A percentile compares a stretch with the other conserved stretches of the same genome.
Evolutionary conservation across 768 basidiomycete genomes (phyloP).

Genomic region (Dictyophora rubrovolvata): DNA sequence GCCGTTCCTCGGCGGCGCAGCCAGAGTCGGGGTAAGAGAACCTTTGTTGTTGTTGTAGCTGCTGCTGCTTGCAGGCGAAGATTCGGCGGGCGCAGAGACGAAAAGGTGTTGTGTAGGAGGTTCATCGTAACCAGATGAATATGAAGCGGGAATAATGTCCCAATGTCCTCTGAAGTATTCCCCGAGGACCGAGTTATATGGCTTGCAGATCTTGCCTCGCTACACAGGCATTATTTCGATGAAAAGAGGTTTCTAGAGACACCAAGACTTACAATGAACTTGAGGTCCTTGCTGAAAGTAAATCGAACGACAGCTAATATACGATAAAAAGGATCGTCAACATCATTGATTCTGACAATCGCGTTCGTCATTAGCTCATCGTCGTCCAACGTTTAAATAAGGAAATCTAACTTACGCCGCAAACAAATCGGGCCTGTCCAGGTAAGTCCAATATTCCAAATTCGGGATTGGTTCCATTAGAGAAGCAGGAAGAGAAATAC

Average conservation of each 20-base stretch:
- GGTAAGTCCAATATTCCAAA: conserved; percentile 92
- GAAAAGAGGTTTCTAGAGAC: neutral
- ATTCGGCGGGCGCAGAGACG: conserved; percentile 25
- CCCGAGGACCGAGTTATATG: conserved; percentile 79
- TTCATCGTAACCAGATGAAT: conserved; percentile 36
- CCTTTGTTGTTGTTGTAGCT: conserved; percentile 38
- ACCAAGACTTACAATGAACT: conserved; percentile 60
- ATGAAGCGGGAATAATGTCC: conserved; percentile 59
- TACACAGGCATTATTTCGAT: conserved; percentile 21
- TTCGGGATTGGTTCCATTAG: conserved; percentile 91
- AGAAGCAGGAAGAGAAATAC: conserved; percentile 86
- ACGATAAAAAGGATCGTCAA: conserved; percentile 83
- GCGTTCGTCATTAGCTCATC: neutral
- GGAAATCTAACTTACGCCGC: conserved; percentile 55
- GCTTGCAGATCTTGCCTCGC: conserved; percentile 91
- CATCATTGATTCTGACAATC: conserved; percentile 72
- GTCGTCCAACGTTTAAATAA: neutral
- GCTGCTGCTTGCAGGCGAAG: conserved; percentile 41
- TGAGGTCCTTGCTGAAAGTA: conserved; percentile 87
- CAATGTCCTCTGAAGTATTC: conserved; percentile 87
- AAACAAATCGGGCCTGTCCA: conserved; percentile 86
- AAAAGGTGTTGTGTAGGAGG: conserved; percentile 34
- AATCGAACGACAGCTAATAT: conserved; percentile 91
- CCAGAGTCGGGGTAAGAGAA: conserved; percentile 47
- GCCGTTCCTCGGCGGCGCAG: neutral